Conservation (phyloP, 2,329 filamentous ascomycete species). For the Aspergillus pseudotamarii region DNA sequence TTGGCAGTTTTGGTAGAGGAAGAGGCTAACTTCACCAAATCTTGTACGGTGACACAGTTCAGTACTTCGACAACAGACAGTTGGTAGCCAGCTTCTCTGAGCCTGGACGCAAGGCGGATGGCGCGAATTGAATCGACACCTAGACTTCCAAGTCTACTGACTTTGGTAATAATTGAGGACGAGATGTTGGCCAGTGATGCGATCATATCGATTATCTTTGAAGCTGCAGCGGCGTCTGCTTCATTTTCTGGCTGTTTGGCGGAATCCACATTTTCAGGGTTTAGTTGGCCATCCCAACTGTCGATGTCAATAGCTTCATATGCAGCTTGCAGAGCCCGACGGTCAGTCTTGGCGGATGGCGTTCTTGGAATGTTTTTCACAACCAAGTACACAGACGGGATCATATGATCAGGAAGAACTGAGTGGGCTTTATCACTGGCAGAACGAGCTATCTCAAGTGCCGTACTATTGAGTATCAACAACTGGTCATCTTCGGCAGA, state of each 20-base stretch:
- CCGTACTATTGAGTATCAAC: conserved; percentile 19
- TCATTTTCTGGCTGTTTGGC: conserved; percentile 3
- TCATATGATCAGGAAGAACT: conserved; percentile 36
- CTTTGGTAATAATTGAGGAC: conserved; percentile 21
- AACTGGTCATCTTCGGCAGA: conserved; percentile 4
- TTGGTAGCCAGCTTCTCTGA: conserved; percentile 27
- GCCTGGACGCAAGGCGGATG: conserved; percentile 29
- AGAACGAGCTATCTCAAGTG: conserved; percentile 26
- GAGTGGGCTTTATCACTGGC: conserved; percentile 24
- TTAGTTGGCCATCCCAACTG: conserved; percentile 29
- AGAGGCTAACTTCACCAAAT: conserved; percentile 24
- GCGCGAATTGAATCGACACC: conserved; percentile 38
- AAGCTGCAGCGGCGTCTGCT: neutral
- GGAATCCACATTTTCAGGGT: conserved; percentile 15
- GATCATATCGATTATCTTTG: conserved; percentile 26
- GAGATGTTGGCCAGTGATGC: conserved; percentile 26
- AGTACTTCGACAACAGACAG: conserved; percentile 35
- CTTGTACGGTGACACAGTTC: conserved; percentile 31
- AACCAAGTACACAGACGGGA: conserved; percentile 36
- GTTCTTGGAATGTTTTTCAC: conserved; percentile 32
- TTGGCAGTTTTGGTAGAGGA: neutral
- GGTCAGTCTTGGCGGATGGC: conserved; percentile 38
- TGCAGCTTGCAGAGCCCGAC: conserved; percentile 29
- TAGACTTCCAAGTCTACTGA: conserved; percentile 29
- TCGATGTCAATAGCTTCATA: conserved; percentile 32